Evolutionary conservation across 768 basidiomycete genomes (phyloP), one percentile per base, ranked within the genome.

Genomic region (Rhizopogon rudus): DNA sequence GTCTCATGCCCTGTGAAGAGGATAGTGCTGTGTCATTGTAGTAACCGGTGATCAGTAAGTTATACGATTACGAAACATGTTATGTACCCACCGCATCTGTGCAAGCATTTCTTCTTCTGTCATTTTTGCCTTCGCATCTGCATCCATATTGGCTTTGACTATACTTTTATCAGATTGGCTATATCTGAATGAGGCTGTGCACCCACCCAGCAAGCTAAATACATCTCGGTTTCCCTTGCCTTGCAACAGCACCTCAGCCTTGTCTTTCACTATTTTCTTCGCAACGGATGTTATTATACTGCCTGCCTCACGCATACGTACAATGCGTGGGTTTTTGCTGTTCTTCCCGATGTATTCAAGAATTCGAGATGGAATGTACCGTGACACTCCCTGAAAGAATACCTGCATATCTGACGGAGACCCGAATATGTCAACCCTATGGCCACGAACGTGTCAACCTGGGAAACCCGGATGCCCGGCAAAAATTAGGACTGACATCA

Each of bases 1-100:
- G 85, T 87, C 64, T 86, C 86, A 63, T 87, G 80, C 1, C 77
- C 78, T 40, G 77, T 77, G 10, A 81, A 59, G 10, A 79, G 60
- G 10, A 80, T 75, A 22, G 76, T 78, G 16, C 77, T 79, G n/a
- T 8, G 25, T 33, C 25, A 40, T 20, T 1, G 6, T 6, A 7
- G 5, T n/a, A 51, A 28, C 51, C n/a, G 10, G 44, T 51, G 46
- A 51, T 51, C 22, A 6, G 16, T 14, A 22, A 56, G n/a, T 17
- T 39, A 5, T 31, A 35, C 49, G 5, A 6, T 46, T 9, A 40
- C 12, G 42, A 33, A 8, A 28, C 25, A 33, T 6, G 44, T 17
- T 29, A 25, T 13, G n/a, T 13, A 51, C 65, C 1, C 43, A 67
- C 67, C 67, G 52, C 56, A 60, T 60, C 39, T 57, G 56, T 5